Evolutionary conservation across 306 rosid genomes (phyloP), one percentile per base, ranked within the genome.

Genomic region (Geum urbanum): DNA sequence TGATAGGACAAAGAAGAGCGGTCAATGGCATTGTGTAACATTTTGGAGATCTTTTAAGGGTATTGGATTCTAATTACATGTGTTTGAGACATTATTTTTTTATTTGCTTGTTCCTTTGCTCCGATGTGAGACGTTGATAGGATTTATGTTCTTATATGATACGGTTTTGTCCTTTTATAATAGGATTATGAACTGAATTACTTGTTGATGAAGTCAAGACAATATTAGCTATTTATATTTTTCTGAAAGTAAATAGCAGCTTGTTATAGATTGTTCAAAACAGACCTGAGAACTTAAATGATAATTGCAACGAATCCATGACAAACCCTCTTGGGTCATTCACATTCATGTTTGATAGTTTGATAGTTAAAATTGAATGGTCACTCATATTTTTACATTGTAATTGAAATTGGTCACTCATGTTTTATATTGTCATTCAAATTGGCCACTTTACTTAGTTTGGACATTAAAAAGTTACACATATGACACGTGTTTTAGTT

Each of bases 1-100:
- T 83, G 79, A 88, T 16, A 12, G 52, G 32, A 44, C 5, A 7
- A 47, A 35, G 18, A 16, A 67, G 32, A 50, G 55, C 53, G 39
- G 44, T 18, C 1, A 18, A 46, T 47, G 15, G 44, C 18, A 0
- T 8, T 1, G 27, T 50, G 59, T 50, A 47, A 8, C 16, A 51
- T 8, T 35, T 46, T 3, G 5, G 45, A 8, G 50, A 15, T 58
- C 65, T 12, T 9, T 10, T 11, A 37, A 65, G 20, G 46, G 14
- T 39, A 9, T 35, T 44, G 8, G 37, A n/a, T 27, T 53, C 10
- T 14, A 55, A 63, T 46, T 24, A 24, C 27, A 24, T 61, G 48
- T 45, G 40, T 51, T 69, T 51, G n/a, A 24, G 27, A 24, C 2
- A 24, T 24, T 24, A n/a, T n/a, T n/a, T 57, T 27, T 52, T 50